Base-by-base conservation (phyloP, 805 yeast genomes). In the Pichia occidentalis region DNA sequence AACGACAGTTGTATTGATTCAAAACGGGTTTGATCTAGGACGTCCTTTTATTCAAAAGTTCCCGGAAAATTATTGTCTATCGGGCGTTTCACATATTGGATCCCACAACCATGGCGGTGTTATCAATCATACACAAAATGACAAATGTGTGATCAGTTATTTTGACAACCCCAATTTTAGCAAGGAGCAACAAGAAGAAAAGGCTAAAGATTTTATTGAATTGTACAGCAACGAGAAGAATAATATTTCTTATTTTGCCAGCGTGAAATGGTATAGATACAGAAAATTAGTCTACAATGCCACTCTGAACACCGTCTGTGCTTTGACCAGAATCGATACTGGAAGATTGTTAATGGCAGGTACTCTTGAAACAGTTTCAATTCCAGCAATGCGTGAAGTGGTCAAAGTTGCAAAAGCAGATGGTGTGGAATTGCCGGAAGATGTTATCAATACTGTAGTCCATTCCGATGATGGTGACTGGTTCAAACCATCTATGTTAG, bases 401-500 rank as follows among this genome's bases (percentile, higher is more conserved):
- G 56, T 71, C 16, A 68, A 67, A 3, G 70, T 82, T 42, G 94
- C 95, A 9, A 72, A 70, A 36, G 74, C 84, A 8, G 88, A 80
- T 42, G 85, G 85, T 0, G 68, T 72, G 25, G 65, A 63, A 4
- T 51, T 83, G 23, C 75, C 76, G 1, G 67, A 57, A 18, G 71
- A 60, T n/a, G 56, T 68, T 16, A 73, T 73, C 42, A 64, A 72
- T 20, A 44, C 51, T 32, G 71, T 76, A 65, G 54, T 75, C 25
- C 77, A 75, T 45, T 65, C 75, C 16, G 83, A 79, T 51, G 81
- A 69, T 40, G 75, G 75, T 9, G 65, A 62, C 24, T 73, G 69
- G 59, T 82, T 73, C 54, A 67, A 69, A 36, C 90, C 90, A 3
- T 80, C 87, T 4, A 82, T 82, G 90, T 61, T 71, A 44, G 81